A percentile compares a stretch with the other conserved stretches of the same genome.
Evolutionary conservation across 2,329 filamentous ascomycete genomes (phyloP).

Genomic region (Sporothrix sp.): DNA sequence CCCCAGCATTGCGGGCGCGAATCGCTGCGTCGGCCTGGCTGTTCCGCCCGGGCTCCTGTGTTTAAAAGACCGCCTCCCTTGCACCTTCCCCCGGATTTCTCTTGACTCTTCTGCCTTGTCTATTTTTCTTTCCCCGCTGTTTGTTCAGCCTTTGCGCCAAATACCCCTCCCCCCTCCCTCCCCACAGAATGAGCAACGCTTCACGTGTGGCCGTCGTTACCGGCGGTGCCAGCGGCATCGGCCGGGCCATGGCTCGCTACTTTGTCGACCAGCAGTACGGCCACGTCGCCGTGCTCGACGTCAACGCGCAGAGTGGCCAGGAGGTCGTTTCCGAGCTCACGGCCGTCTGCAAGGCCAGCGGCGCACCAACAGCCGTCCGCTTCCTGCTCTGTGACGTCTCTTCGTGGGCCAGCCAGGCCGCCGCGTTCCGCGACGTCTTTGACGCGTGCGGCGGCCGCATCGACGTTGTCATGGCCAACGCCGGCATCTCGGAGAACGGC

Average conservation of each 20-base stretch:
- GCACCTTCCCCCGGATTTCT: neutral
- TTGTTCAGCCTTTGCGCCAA: too few species aligned
- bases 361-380: constrained; percentile 14
- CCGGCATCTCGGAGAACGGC: constrained; percentile 36
- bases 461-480: constrained; percentile 41
- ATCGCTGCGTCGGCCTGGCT: too few species aligned
- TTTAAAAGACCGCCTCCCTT: neutral
- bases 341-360: constrained; percentile 20
- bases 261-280: constrained; percentile 26
- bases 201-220: constrained; percentile 24
- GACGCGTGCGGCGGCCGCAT: constrained; percentile 21
- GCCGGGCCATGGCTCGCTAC: constrained; percentile 26
- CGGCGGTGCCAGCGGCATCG: constrained; percentile 29
- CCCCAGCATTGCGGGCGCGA: neutral
- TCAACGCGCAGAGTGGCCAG: constrained; percentile 22
- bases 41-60: neutral
- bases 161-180: neutral
- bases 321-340: constrained; percentile 20
- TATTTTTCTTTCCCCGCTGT: neutral
- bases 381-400: constrained; percentile 30
- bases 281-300: constrained; percentile 26
- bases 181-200: constrained; percentile 1
- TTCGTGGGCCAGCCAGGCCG: constrained; percentile 27
- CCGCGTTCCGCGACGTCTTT: constrained; percentile 22
- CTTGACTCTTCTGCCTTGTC: neutral